A percentile compares a stretch with the other conserved stretches of the same genome.
Evolutionary conservation across 306 rosid species (phyloP).

Genomic region (Quillaja saponaria): DNA sequence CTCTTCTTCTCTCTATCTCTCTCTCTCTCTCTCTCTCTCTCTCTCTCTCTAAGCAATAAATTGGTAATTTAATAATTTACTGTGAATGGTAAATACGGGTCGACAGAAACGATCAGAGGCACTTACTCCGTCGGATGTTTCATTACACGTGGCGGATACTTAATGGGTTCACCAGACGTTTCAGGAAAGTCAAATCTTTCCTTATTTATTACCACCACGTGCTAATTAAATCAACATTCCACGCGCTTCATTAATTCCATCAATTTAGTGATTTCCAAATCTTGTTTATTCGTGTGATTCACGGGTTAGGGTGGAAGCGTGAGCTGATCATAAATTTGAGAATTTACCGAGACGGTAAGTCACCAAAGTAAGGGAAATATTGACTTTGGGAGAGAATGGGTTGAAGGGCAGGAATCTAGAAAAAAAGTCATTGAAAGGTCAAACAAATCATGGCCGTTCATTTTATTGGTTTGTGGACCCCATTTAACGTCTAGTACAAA

Average conservation of each 20-base stretch:
- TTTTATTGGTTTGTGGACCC: neutral
- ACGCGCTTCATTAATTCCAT: slow-evolving; percentile 15
- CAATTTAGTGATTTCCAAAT: neutral
- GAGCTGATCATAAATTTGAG: neutral
- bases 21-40: slow-evolving; percentile 13
- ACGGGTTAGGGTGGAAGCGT: slow-evolving; percentile 18
- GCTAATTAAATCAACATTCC: neutral
- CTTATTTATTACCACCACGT: neutral
- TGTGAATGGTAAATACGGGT: slow-evolving; percentile 51
- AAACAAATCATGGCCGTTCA: slow-evolving; percentile 48
- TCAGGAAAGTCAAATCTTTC: slow-evolving; percentile 59
- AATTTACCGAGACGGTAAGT: slow-evolving; percentile 1
- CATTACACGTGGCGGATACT: slow-evolving; percentile 37
- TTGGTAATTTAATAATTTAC: slow-evolving; percentile 55
- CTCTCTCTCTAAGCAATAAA: slow-evolving; percentile 34
- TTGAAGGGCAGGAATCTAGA: slow-evolving; percentile 17
- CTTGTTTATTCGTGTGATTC: neutral
- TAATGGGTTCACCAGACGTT: slow-evolving; percentile 18
- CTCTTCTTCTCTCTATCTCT: slow-evolving; percentile 6
- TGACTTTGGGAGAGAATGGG: slow-evolving; percentile 22
- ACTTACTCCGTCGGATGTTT: slow-evolving; percentile 40
- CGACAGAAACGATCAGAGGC: slow-evolving; percentile 51
- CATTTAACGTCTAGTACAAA: too few relatives aligned
- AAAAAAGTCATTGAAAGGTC: slow-evolving; percentile 23
- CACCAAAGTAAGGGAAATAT: slow-evolving; percentile 4